phyloP scores from a whole-genome alignment of 2,329 filamentous ascomycete genomes.

The Aspergillus sp. region DNA sequence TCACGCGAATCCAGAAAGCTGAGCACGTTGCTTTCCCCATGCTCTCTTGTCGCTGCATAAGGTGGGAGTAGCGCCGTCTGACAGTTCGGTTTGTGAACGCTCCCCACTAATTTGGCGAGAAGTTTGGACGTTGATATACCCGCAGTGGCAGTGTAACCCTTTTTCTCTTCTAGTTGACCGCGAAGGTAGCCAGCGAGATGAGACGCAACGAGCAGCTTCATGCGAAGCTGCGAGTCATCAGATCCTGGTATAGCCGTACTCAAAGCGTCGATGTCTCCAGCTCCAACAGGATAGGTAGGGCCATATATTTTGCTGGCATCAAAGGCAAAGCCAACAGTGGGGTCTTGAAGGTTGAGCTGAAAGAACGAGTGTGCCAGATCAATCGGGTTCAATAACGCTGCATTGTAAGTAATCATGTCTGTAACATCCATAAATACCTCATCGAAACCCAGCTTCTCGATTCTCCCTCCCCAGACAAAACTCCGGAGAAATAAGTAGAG shows the following conservation, averaged over 20 bases:
- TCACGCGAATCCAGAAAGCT: conserved; percentile 74
- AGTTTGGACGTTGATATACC: conserved; percentile 87
- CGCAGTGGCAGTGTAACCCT: conserved; percentile 83
- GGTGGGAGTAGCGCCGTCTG: conserved; percentile 82
- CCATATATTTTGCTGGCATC: conserved; percentile 70
- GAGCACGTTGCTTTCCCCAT: conserved; percentile 52
- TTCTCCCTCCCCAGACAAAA: conserved; percentile 74
- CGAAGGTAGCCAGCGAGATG: conserved; percentile 78
- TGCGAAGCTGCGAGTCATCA: conserved; percentile 37
- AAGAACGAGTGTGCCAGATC: conserved; percentile 74
- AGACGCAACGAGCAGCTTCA: conserved; percentile 73
- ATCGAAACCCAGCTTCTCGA: conserved; percentile 85
- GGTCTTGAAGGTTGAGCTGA: conserved; percentile 69
- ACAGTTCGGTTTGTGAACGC: conserved; percentile 78
- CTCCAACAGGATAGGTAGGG: conserved; percentile 52
- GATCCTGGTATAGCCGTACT: conserved; percentile 24
- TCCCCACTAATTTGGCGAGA: conserved; percentile 80
- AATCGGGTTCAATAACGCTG: conserved; percentile 66
- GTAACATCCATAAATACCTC: conserved; percentile 84
- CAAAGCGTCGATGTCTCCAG: conserved; percentile 9
- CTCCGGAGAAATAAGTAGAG: conserved; percentile 71
- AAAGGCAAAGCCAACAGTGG: conserved; percentile 76
- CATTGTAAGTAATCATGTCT: conserved; percentile 81
- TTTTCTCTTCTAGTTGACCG: conserved; percentile 68
- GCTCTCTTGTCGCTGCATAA: conserved; percentile 39